Conservation (phyloP, 225 moss, liverwort and hornwort genomes). For the Climacium dendroides region DNA sequence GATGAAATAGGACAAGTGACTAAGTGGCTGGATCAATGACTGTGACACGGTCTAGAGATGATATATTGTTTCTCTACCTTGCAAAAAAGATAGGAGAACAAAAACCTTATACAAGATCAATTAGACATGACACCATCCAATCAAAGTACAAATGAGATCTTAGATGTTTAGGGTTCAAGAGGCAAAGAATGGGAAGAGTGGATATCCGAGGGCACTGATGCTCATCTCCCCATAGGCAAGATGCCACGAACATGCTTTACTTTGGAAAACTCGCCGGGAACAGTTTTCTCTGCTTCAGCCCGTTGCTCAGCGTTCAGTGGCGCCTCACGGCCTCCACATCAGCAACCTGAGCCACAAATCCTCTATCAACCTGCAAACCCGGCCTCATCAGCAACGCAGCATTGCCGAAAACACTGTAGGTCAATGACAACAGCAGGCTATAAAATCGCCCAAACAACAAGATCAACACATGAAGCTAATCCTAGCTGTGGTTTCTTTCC, state of each 20-base stretch:
- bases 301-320: slow-evolving; percentile 74
- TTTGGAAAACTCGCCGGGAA: slow-evolving; percentile 81
- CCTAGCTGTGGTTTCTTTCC: neutral
- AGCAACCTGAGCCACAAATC: slow-evolving; percentile 98
- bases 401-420: neutral
- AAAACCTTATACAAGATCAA: neutral
- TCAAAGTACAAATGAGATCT: neutral
- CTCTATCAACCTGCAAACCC: slow-evolving; percentile 68
- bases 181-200: neutral
- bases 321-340: slow-evolving; percentile 91
- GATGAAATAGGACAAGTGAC: neutral
- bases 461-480: neutral
- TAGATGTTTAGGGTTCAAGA: neutral
- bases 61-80: neutral
- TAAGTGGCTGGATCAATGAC: neutral
- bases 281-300: slow-evolving; percentile 61
- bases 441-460: neutral
- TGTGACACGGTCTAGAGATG: neutral
- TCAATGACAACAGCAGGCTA: neutral
- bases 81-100: neutral
- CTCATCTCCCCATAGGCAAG: slow-evolving; percentile 93
- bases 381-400: neutral
- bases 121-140: neutral
- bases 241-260: slow-evolving; percentile 98
- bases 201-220: neutral